Conservation (phyloP, 1,139 yeast genomes). For the Taiozyma onychis region DNA sequence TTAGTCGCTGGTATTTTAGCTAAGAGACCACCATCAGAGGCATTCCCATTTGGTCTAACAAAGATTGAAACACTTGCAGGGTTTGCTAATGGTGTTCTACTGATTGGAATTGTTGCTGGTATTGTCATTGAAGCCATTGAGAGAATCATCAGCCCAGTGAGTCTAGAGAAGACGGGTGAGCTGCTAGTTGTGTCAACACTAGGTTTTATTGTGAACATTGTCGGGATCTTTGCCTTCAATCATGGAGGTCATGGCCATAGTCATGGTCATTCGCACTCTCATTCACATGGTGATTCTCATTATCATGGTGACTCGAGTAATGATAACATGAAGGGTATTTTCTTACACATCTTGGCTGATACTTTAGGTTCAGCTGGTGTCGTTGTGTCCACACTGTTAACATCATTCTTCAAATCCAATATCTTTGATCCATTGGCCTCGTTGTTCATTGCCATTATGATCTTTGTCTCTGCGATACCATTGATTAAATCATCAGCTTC, state of each 20-base stretch:
- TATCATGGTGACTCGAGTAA: constrained; percentile 33
- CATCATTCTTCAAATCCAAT: constrained; percentile 49
- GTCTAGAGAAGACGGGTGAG: constrained; percentile 77
- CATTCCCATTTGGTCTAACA: constrained; percentile 81
- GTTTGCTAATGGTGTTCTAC: constrained; percentile 84
- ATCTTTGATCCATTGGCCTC: constrained; percentile 91
- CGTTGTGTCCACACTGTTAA: constrained; percentile 72
- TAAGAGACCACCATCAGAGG: constrained; percentile 54
- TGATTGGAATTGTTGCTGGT: constrained; percentile 85
- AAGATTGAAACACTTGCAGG: constrained; percentile 92
- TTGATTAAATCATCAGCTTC: constrained; percentile 75
- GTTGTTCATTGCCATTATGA: constrained; percentile 73
- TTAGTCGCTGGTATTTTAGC: constrained; percentile 73
- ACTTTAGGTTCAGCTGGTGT: constrained; percentile 97
- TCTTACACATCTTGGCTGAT: constrained; percentile 89
- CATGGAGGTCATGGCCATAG: constrained; percentile 37
- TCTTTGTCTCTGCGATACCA: constrained; percentile 79
- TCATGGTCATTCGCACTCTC: constrained; percentile 26
- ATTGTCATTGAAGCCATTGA: constrained; percentile 84
- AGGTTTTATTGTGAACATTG: constrained; percentile 83
- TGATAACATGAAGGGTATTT: constrained; percentile 93
- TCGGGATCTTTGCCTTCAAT: constrained; percentile 91
- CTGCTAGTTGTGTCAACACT: constrained; percentile 75
- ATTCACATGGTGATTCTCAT: constrained; percentile 18
- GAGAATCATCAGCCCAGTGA: constrained; percentile 71